These are phyloP conservation scores for Pichia membranifaciens DNA, from an alignment of 805 yeast species.

Conservation along the genomic window DNA sequence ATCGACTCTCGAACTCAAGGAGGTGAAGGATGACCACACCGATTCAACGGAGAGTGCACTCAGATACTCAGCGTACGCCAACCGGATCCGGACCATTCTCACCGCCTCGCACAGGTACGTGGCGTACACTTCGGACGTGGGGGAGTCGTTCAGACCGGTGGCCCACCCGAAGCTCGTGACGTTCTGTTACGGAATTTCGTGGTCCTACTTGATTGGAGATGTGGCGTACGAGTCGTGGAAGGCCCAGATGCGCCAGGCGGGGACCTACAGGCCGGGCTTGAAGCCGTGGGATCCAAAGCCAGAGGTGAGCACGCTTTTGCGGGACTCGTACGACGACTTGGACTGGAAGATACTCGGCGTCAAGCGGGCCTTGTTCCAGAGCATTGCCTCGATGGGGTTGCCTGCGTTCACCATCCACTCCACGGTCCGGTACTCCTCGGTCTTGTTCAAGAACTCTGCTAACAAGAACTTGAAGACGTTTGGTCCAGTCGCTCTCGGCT, in stretches of 20 bases:
- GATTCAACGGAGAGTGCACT: conserved; percentile 29
- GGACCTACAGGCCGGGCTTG: conserved; percentile 52
- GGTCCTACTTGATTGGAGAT: conserved; percentile 73
- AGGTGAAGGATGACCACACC: neutral
- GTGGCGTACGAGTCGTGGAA: conserved; percentile 71
- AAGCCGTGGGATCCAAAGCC: conserved; percentile 62
- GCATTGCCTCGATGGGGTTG: conserved; percentile 78
- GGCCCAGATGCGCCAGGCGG: conserved; percentile 59
- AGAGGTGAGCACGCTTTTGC: conserved; percentile 35
- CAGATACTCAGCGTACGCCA: conserved; percentile 81
- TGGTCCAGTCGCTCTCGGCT: conserved; percentile 77
- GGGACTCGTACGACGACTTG: conserved; percentile 35
- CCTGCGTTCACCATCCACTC: conserved; percentile 85
- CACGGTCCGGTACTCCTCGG: conserved; percentile 63
- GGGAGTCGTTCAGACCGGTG: conserved; percentile 80
- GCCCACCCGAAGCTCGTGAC: conserved; percentile 64
- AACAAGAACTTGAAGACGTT: conserved; percentile 46
- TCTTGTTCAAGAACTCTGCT: conserved; percentile 48
- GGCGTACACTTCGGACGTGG: conserved; percentile 82
- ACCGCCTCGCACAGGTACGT: conserved; percentile 73
- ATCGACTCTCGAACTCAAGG: no score
- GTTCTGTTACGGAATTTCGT: conserved; percentile 65
- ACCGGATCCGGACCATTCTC: conserved; percentile 63
- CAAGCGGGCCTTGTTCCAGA: conserved; percentile 74
- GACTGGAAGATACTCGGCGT: conserved; percentile 64